Base-by-base conservation (phyloP, 169 alveolate species). In the Eimeria brunetti region DNA sequence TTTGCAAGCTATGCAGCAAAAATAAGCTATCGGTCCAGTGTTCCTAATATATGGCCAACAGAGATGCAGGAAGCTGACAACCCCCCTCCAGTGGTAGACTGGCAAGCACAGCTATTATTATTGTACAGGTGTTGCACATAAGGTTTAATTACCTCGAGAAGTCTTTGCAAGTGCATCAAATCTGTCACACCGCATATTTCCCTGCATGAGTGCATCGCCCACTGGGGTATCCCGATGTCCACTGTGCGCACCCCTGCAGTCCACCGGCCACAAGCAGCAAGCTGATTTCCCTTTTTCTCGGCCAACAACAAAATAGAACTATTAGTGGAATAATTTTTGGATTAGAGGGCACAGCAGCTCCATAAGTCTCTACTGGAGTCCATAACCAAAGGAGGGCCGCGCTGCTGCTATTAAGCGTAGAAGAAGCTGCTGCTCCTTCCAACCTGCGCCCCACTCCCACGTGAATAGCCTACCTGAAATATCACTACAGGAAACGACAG, bases 121-220 rank as follows among this genome's bases (percentile, higher is more conserved):
- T 36, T 22, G 27, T 18, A 36, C 20, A 16, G 51, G 11, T n/a
- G 4, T 8, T 49, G 20, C 27, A 11, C 49, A 24, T 22, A 2
- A 69, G 3, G 51, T 30, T 30, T n/a, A 27, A 11, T 51, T 36
- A 95, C 97, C 95, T 95, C 67, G 64, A 89, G 80, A 38, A 95
- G 92, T 12, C 33, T 46, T 41, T 80, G 67, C 53, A 89, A 89
- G n/a, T 83, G 36, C 75, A 53, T 27, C 75, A 96, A 49, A 67
- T 96, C 97, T 18, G 58, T 58, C 46, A 56, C 89, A 46, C 96
- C 95, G 81, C 97, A 96, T 24, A 60, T 84, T 89, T 99, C 99
- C 92, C 99, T 97, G 89, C 98, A 96, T 41, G 99, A 97, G 96
- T 99, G 99, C 99, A 99, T 99, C 62, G 99, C 99, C 96, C 98